Evolutionary conservation across 495 filamentous ascomycete species (phyloP).

Genomic region (Jackrogersella multiformis): DNA sequence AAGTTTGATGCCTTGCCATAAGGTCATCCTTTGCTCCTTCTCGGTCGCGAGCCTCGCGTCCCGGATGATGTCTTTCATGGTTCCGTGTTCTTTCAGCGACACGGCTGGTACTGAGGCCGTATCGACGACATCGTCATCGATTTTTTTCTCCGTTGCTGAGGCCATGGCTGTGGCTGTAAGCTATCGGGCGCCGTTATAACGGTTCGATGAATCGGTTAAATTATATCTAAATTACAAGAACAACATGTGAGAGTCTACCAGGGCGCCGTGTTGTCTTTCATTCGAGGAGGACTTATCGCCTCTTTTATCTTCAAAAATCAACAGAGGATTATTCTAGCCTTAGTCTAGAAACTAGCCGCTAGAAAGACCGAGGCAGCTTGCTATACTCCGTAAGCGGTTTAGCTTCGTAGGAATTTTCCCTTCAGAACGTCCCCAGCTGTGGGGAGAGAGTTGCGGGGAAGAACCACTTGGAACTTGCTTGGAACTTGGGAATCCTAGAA

Average conservation of each 20-base stretch:
- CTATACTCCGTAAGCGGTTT: slow-evolving; percentile 34
- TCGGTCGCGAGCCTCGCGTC: slow-evolving; percentile 58
- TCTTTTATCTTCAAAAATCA: slow-evolving; percentile 21
- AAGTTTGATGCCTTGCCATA: slow-evolving; percentile 60
- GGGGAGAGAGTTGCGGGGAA: slow-evolving; percentile 39
- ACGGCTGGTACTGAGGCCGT: slow-evolving; percentile 23
- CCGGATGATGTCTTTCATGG: slow-evolving; percentile 54
- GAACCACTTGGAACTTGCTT: slow-evolving; percentile 29
- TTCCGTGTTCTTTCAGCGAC: slow-evolving; percentile 42
- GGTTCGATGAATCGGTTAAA: neutral
- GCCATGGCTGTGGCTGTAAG: slow-evolving; percentile 10
- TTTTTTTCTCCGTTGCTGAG: slow-evolving; percentile 20
- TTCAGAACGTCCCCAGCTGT: slow-evolving; percentile 2
- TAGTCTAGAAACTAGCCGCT: slow-evolving; percentile 9
- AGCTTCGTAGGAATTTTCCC: slow-evolving; percentile 22
- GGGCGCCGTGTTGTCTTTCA: neutral
- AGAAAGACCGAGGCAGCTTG: slow-evolving; percentile 28
- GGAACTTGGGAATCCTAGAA: slow-evolving; percentile 20
- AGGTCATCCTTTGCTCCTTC: slow-evolving; percentile 65
- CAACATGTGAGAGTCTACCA: neutral
- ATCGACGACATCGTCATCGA: slow-evolving; percentile 19
- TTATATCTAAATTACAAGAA: neutral
- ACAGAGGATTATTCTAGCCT: slow-evolving; percentile 27
- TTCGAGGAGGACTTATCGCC: neutral
- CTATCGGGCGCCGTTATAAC: neutral